Percentiles rank a stretch among this genome's conserved stretches.
phyloP scores from a whole-genome alignment of 805 yeast species.

The Komagataella phaffii region DNA sequence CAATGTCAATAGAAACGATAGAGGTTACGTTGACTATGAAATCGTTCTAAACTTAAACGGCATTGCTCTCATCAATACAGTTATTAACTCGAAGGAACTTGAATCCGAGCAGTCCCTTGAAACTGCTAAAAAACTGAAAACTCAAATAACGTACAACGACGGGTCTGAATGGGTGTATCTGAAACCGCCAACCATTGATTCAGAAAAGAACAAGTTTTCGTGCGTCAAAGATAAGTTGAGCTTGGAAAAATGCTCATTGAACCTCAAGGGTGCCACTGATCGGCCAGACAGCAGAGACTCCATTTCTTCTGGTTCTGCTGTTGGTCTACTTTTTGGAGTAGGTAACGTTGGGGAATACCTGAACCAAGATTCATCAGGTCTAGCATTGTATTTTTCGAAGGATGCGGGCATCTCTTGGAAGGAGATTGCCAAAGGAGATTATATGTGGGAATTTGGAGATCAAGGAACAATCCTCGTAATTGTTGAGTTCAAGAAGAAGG shows the following conservation, averaged over 20 bases:
- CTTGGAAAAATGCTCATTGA: slow-evolving; percentile 57
- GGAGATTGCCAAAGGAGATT: slow-evolving; percentile 59
- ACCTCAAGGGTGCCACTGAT: slow-evolving; percentile 86
- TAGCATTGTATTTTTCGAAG: slow-evolving; percentile 58
- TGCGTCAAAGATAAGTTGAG: slow-evolving; percentile 28
- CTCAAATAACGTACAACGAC: slow-evolving; percentile 77
- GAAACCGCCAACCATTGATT: slow-evolving; percentile 55
- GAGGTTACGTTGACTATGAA: slow-evolving; percentile 84
- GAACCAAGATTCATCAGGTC: slow-evolving; percentile 28
- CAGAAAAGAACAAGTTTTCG: slow-evolving; percentile 38
- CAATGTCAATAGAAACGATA: slow-evolving; percentile 58
- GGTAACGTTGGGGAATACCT: slow-evolving; percentile 77
- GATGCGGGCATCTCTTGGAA: slow-evolving; percentile 91
- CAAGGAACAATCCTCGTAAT: slow-evolving; percentile 78
- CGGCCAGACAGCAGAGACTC: slow-evolving; percentile 75
- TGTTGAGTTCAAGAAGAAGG: slow-evolving; percentile 41
- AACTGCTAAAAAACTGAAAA: slow-evolving; percentile 40
- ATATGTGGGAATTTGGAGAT: slow-evolving; percentile 95
- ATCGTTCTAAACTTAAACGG: slow-evolving; percentile 78
- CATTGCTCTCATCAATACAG: slow-evolving; percentile 60
- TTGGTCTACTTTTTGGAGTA: slow-evolving; percentile 81
- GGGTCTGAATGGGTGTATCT: slow-evolving; percentile 79
- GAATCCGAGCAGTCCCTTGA: slow-evolving; percentile 11
- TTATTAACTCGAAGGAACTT: slow-evolving; percentile 33
- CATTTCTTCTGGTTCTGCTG: slow-evolving; percentile 76